These are phyloP conservation scores for Bryopsis sp. DNA, from an alignment of 139 green algal genomes.

Conservation along the genomic window DNA sequence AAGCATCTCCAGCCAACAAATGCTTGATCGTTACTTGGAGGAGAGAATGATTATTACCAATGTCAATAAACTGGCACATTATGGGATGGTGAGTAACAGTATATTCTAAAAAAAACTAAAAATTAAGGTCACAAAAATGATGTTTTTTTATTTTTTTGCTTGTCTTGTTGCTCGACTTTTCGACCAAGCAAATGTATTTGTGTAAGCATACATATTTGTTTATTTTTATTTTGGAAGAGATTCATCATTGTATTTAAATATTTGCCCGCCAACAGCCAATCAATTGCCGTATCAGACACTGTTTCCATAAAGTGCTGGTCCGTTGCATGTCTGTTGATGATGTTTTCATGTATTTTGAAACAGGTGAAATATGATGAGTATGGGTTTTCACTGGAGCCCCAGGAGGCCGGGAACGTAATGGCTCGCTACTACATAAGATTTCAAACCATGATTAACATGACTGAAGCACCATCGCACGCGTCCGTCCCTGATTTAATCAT, in stretches of 20 bases:
- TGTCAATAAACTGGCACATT: slow-evolving; percentile 39
- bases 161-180: no score
- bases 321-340: no score
- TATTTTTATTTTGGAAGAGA: neutral
- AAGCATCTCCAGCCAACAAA: slow-evolving; percentile 13
- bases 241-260: neutral
- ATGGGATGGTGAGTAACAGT: slow-evolving; percentile 46
- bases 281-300: no score
- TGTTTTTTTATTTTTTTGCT: no score
- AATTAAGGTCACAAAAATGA: no score
- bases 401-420: slow-evolving; percentile 59
- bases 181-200: no score
- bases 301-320: no score
- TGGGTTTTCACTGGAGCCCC: slow-evolving; percentile 36
- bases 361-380: slow-evolving; percentile 47
- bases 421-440: slow-evolving; percentile 64
- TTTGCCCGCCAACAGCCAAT: neutral
- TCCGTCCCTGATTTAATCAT: slow-evolving; percentile 51
- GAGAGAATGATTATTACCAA: slow-evolving; percentile 44
- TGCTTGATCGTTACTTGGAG: slow-evolving; percentile 37
- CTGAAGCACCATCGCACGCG: slow-evolving; percentile 13
- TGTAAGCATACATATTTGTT: no score
- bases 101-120: no score
- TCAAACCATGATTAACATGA: slow-evolving; percentile 58
- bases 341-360: no score